A percentile compares a stretch with the other conserved stretches of the same genome.
phyloP scores from a whole-genome alignment of 2,329 filamentous ascomycete species.

The Aaosphaeria arxii region DNA sequence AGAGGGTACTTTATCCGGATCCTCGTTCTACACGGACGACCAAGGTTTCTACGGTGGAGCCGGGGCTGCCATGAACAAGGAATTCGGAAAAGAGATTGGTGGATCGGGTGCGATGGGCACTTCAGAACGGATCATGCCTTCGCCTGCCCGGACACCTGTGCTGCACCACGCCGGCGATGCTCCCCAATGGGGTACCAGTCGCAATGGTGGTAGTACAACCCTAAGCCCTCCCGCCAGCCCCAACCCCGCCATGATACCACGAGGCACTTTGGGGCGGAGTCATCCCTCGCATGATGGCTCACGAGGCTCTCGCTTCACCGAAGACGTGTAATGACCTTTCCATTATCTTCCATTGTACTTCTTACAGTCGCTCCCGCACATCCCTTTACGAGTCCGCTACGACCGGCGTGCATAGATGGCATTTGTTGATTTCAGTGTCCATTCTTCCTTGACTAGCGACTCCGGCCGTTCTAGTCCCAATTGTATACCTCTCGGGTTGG shows the following conservation, averaged over 20 bases:
- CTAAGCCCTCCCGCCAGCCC: slow-evolving; percentile 40
- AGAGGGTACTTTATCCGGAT: slow-evolving; percentile 31
- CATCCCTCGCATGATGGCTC: slow-evolving; percentile 46
- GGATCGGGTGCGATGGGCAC: slow-evolving; percentile 7
- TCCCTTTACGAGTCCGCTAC: slow-evolving; percentile 13
- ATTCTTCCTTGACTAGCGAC: too few species aligned
- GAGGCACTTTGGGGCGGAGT: slow-evolving; percentile 40
- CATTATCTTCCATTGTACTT: slow-evolving; percentile 12
- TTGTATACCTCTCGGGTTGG: too few species aligned
- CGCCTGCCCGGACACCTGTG: slow-evolving; percentile 63
- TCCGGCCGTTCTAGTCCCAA: too few species aligned
- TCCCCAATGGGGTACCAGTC: slow-evolving; percentile 20
- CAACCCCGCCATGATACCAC: slow-evolving; percentile 25
- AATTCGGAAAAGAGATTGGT: slow-evolving; percentile 27
- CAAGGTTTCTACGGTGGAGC: slow-evolving; percentile 40
- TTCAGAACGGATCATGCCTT: slow-evolving; percentile 40
- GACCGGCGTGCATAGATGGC: slow-evolving; percentile 13
- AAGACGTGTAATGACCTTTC: slow-evolving; percentile 40
- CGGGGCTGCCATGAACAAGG: slow-evolving; percentile 17
- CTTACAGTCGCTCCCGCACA: slow-evolving; percentile 18
- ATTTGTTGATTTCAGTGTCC: too few species aligned
- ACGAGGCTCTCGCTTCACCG: slow-evolving; percentile 45
- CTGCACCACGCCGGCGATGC: slow-evolving; percentile 46
- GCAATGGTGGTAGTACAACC: slow-evolving; percentile 11
- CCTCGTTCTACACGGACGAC: slow-evolving; percentile 46